Base-by-base conservation (phyloP, 2,329 filamentous ascomycete species). In the Tympanopsis confertula region DNA sequence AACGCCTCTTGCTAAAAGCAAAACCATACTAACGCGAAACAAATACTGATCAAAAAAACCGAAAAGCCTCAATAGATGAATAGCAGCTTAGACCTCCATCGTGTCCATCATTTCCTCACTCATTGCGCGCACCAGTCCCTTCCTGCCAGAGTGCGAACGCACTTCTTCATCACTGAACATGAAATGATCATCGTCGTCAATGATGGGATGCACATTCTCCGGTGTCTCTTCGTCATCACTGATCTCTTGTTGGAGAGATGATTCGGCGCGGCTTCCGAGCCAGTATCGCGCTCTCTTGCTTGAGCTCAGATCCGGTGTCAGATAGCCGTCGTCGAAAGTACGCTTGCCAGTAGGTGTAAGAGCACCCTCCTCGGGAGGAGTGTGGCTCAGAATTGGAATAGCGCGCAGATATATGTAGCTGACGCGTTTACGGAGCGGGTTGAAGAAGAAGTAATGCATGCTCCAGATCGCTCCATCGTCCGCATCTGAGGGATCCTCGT, bases 381-480 rank as follows among this genome's bases (percentile, higher is more conserved):
- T 79, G 55, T 69, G 77, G 45, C 67, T 83, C 51, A 83, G 78
- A 47, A 82, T 81, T 41, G 76, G 89, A 35, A 95, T 76, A n/a
- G 86, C 88, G 43, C 89, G 82, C 35, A 95, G 74, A 52, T 95
- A 93, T 35, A 98, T 65, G 56, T 98, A 98, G 42, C 86, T 88
- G 14, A 98, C 89, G 30, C 91, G 78, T 65, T 96, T 96, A 53
- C 82, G 73, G 19, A 79, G 69, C 51, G 89, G 89, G 67, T 94
- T 95, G 71, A 95, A 96, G 59, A 96, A 94, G 66, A 98, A 94
- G 60, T 94, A 95, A 57, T 96, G 88, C 44, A 88, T 71, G 36
- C 85, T 87, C 89, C 89, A 98, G 44, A 98, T 88, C 7, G 88
- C 82, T 43, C 86, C 85, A 52, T 95, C 87, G 43, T 94, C 88